Percentiles rank a stretch among this genome's conserved stretches.
Conservation (phyloP, 2,329 filamentous ascomycete species). For the Epicoccum nigrum region DNA sequence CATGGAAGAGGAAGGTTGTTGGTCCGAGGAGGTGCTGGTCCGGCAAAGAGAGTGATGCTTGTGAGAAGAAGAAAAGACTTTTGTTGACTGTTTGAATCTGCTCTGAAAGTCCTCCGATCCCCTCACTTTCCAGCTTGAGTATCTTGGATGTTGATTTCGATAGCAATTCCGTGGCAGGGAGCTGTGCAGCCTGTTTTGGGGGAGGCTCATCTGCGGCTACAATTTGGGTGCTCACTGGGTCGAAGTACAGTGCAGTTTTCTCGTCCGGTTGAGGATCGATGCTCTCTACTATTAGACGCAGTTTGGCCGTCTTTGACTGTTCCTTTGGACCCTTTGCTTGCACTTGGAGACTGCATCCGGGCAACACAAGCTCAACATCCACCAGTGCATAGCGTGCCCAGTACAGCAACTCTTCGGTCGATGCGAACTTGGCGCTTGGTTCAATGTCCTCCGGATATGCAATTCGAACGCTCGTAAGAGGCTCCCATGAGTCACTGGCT, state of each 20-base stretch:
- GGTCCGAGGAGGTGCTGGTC: slow-evolving; percentile 42
- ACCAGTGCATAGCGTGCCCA: slow-evolving; percentile 48
- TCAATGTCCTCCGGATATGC: slow-evolving; percentile 28
- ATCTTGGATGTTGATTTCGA: slow-evolving; percentile 16
- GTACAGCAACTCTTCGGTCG: slow-evolving; percentile 36
- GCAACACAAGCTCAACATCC: slow-evolving; percentile 70
- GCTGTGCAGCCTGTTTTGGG: slow-evolving; percentile 4
- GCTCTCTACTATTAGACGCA: slow-evolving; percentile 65
- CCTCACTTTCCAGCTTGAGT: slow-evolving; percentile 48
- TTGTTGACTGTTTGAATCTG: slow-evolving; percentile 71
- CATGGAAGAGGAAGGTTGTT: slow-evolving; percentile 74
- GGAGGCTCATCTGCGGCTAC: slow-evolving; percentile 21
- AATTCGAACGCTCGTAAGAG: slow-evolving; percentile 40
- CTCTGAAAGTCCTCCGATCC: slow-evolving; percentile 70
- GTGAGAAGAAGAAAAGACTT: slow-evolving; percentile 57
- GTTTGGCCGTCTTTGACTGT: slow-evolving; percentile 55
- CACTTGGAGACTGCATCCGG: slow-evolving; percentile 73
- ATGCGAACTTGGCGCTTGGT: slow-evolving; percentile 26
- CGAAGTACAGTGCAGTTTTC: slow-evolving; percentile 38
- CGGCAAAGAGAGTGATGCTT: slow-evolving; percentile 17
- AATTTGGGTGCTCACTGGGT: slow-evolving; percentile 33
- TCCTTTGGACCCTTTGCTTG: slow-evolving; percentile 53
- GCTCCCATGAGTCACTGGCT: slow-evolving; percentile 47
- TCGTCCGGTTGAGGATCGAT: slow-evolving; percentile 54
- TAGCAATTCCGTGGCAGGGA: slow-evolving; percentile 2